Percentiles rank a stretch among this genome's conserved stretches.
Evolutionary conservation across 768 basidiomycete species (phyloP).

Genomic region (Xerocomellus chrysenteron): DNA sequence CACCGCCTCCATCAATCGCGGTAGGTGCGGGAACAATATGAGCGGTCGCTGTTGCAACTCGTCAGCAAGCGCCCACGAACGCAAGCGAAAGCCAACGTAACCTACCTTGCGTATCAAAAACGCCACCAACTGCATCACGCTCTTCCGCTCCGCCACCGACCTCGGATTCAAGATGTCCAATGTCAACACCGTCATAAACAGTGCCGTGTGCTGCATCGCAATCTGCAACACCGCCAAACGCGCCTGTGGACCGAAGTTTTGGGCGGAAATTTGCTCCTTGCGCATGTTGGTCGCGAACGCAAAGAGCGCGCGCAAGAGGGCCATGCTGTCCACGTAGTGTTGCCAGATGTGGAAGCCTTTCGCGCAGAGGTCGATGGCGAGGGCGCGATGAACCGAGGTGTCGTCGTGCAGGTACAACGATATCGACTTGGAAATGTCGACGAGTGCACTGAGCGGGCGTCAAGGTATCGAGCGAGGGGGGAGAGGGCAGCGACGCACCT

Average conservation of each 20-base stretch:
- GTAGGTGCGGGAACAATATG: slow-evolving; percentile 79
- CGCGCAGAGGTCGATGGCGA: slow-evolving; percentile 88
- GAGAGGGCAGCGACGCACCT: slow-evolving; percentile 43
- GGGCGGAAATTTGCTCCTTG: slow-evolving; percentile 66
- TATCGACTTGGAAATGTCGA: slow-evolving; percentile 83
- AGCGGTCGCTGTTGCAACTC: slow-evolving; percentile 61
- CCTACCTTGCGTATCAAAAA: slow-evolving; percentile 87
- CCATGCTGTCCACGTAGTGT: slow-evolving; percentile 87
- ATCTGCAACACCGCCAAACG: slow-evolving; percentile 82
- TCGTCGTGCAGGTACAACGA: slow-evolving; percentile 75
- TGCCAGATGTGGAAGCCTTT: slow-evolving; percentile 95
- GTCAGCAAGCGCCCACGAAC: not conserved
- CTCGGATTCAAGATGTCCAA: slow-evolving; percentile 84
- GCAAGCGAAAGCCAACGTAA: too few species aligned
- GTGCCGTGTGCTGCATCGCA: slow-evolving; percentile 74
- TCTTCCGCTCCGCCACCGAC: slow-evolving; percentile 74
- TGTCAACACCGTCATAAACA: slow-evolving; percentile 93
- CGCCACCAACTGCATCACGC: slow-evolving; percentile 90
- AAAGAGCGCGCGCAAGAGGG: slow-evolving; percentile 82
- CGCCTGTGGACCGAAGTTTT: slow-evolving; percentile 75
- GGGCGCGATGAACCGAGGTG: slow-evolving; percentile 57
- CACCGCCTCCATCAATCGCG: slow-evolving; percentile 88
- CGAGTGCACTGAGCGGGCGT: slow-evolving; percentile 56
- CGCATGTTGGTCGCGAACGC: slow-evolving; percentile 68
- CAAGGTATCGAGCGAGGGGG: not conserved